Base-by-base conservation (phyloP, 2,329 filamentous ascomycete genomes). In the Exophiala xenobiotica region DNA sequence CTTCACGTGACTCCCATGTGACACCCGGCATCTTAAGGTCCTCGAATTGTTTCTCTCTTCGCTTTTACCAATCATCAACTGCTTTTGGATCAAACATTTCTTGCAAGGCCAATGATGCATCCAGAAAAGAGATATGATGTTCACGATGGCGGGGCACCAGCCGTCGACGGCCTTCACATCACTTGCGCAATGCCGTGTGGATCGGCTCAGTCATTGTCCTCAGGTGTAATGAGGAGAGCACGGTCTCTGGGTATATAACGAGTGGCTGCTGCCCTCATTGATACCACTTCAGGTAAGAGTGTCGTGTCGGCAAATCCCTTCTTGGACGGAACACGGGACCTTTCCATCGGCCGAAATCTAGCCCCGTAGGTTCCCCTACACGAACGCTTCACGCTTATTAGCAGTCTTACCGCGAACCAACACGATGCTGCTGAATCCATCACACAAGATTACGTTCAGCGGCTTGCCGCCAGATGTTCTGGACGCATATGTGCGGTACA, bases 401-500 rank as follows among this genome's bases (percentile, higher is more conserved):
- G n/a, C n/a, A n/a, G n/a, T n/a, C n/a, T n/a, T n/a, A n/a, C n/a
- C n/a, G n/a, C n/a, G 3, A 42, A 22, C 22, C n/a, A 7, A 11
- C 24, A 33, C n/a, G n/a, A 62, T 62, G 60, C 52, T 61, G 11
- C 56, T 62, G 43, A 58, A 60, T 44, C 49, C 56, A 1, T 58
- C 59, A 1, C 60, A 64, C 37, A 50, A 58, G 19, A 40, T 60
- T 45, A 59, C 51, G 14, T 56, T 54, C 43, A 60, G 59, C 39
- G 54, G 56, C 6, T 52, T 64, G 7, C 59, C 63, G n/a, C 57
- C 60, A 2, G 51, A 59, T 16, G 45, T 64, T 12, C 55, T 62
- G 9, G 59, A 62, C 45, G 48, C 56, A 3, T 64, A 64, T 53
- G 56, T 64, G 5, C 58, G 59, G 11, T 65, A 65, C 51, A 65